Base-by-base conservation (phyloP, 768 basidiomycete genomes). In the Calocybe gangraenosa region DNA sequence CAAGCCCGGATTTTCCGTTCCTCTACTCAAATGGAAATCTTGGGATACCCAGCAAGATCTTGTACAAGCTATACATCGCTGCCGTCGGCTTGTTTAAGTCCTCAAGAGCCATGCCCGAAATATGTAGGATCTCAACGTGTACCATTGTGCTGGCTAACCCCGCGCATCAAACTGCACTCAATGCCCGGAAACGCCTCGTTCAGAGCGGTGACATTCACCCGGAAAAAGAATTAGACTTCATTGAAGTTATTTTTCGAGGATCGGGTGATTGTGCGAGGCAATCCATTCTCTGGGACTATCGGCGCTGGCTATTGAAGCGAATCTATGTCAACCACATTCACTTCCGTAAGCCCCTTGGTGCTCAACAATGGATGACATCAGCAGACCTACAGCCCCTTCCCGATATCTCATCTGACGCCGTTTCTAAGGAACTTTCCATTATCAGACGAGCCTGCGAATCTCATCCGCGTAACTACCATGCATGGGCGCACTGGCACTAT, bases 401-500 rank as follows among this genome's bases (percentile, higher is more conserved):
- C 40, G 57, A 59, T 40, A 53, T 82, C 36, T 55, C 70, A 18
- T 58, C 65, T 17, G 55, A 60, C 0, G 54, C 53, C 23, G 55
- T 81, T 35, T 58, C 58, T 34, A 47, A 57, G n/a, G 86, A 88
- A 57, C 65, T 85, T 32, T 55, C 55, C 5, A 53, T 79, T 38
- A 63, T 73, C 11, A 60, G 69, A 31, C 60, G 61, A 28, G 77
- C 82, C 22, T 81, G 80, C 61, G 76, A 79, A 52, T 60, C 69
- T 4, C 84, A 87, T 56, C 80, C 81, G 7, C 77, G 86, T 11
- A 88, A 87, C 55, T 88, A 87, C 57, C 77, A 82, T 59, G 83
- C 82, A 3, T 87, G 86, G 86, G 58, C 68, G 1, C 81, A 87
- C 53, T 78, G 82, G 56, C 67, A 68, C 37, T 73, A 73, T 33